Evolutionary conservation across 1,139 yeast species (phyloP).

Genomic region (Saccharomyces pastorianus): DNA sequence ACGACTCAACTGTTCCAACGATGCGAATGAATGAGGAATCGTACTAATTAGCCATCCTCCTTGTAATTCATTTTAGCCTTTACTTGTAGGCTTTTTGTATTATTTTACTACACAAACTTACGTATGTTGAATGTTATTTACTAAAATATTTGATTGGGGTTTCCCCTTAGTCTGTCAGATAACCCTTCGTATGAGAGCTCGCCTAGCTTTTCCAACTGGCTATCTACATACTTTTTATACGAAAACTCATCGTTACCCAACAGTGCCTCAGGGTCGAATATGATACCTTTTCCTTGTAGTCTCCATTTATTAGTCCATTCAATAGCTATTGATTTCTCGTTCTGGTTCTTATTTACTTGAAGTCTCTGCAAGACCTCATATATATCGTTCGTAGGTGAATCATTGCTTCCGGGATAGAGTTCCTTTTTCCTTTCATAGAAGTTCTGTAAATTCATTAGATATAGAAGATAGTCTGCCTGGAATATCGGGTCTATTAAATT

Average conservation of each 20-base stretch:
- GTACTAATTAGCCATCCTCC: not conserved
- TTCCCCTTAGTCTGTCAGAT: not conserved
- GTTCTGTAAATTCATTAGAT: conserved; percentile 54
- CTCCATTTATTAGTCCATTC: conserved; percentile 65
- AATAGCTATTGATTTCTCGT: conserved; percentile 57
- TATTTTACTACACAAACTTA: not conserved
- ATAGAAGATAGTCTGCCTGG: conserved; percentile 79
- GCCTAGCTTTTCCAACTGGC: conserved; percentile 9
- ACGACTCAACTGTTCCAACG: too few species aligned
- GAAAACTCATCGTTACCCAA: conserved; percentile 16
- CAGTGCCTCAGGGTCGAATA: conserved; percentile 22
- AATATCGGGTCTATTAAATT: conserved; percentile 71
- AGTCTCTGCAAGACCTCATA: conserved; percentile 46
- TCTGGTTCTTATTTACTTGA: conserved; percentile 30
- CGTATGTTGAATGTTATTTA: not conserved
- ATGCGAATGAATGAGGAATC: too few species aligned
- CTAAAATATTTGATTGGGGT: not conserved
- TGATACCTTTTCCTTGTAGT: conserved; percentile 38
- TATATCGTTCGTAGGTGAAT: conserved; percentile 68
- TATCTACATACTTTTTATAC: conserved; percentile 10
- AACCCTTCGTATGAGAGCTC: conserved; percentile 2
- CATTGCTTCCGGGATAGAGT: conserved; percentile 41
- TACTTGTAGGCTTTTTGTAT: not conserved
- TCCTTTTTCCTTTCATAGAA: conserved; percentile 32
- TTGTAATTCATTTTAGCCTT: not conserved